Base-by-base conservation (phyloP, 176 grass and related monocot genomes). In the Tillandsia leiboldiana region DNA sequence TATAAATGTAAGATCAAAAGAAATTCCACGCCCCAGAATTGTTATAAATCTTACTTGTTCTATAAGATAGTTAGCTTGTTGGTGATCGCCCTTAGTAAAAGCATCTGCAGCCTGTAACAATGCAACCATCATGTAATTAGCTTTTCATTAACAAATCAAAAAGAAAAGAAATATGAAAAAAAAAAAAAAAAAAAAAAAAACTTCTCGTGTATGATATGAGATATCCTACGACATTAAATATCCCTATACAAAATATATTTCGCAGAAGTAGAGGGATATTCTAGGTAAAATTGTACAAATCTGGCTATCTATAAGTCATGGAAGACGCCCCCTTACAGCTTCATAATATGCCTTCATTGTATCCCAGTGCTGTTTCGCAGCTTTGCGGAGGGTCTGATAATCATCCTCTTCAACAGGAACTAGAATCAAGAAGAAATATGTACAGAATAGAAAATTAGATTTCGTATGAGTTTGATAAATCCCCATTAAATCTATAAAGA, bases 331-430 rank as follows among this genome's bases (percentile, higher is more conserved):
- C 42, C 72, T 80, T 86, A 97, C 93, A 75, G 87, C 88, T 82
- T 70, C 82, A 77, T 92, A 97, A 73, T 97, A 97, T 59, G 88
- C 70, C 69, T 90, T 97, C 93, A 92, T 97, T 72, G 79, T 78
- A 83, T 76, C 82, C 93, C 89, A 92, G 64, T 97, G 75, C 73
- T 85, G 78, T 74, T 92, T 97, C 48, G 84, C 78, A 86, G 77
- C 86, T 70, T 65, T 81, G 72, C 86, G 76, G 27, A 85, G 87
- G 67, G 81, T 73, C 67, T 80, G 82, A 68, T 97, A 97, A 27
- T 90, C 89, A 68, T 92, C 84, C 58, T 90, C 89, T 66, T 91
- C 72, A 51, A 63, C 72, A 33, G 63, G 17, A 83, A 79, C 47
- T 65, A 70, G 66, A 77, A 50, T 48, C 48, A 66, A 49, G 24